Conservation (phyloP, 2,329 filamentous ascomycete species). For the Phaeophleospora eucalypticola region DNA sequence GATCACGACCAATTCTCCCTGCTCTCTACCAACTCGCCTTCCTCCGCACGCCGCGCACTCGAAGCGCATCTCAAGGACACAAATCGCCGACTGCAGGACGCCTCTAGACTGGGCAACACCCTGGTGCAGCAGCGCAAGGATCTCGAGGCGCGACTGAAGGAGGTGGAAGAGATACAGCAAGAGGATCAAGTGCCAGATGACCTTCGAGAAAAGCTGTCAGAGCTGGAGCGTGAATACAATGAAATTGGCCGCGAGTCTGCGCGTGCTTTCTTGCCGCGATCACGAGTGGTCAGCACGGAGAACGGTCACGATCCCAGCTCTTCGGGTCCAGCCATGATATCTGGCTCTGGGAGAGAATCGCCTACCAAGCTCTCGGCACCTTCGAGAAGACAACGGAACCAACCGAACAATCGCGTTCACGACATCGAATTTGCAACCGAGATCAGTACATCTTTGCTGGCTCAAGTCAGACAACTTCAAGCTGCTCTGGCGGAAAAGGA, state of each 20-base stretch:
- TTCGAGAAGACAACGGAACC: slow-evolving; percentile 76
- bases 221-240: slow-evolving; percentile 92
- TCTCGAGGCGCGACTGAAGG: slow-evolving; percentile 73
- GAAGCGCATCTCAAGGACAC: slow-evolving; percentile 91
- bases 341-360: slow-evolving; percentile 77
- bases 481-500: slow-evolving; percentile 81
- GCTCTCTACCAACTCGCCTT: slow-evolving; percentile 71
- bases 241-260: slow-evolving; percentile 88
- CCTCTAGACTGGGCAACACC: slow-evolving; percentile 81
- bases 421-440: slow-evolving; percentile 99
- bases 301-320: slow-evolving; percentile 20
- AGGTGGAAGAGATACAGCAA: slow-evolving; percentile 73
- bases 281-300: slow-evolving; percentile 29
- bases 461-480: slow-evolving; percentile 90
- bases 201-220: slow-evolving; percentile 73
- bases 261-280: slow-evolving; percentile 80
- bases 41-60: slow-evolving; percentile 81
- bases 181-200: slow-evolving; percentile 69
- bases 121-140: slow-evolving; percentile 83
- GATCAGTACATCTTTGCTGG: slow-evolving; percentile 88
- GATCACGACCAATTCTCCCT: slow-evolving; percentile 72
- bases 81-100: slow-evolving; percentile 84
- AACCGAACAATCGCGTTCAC: slow-evolving; percentile 80
- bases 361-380: slow-evolving; percentile 86
- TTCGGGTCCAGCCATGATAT: slow-evolving; percentile 52